Evolutionary conservation across 192 early-diverging fungal species (phyloP).

Genomic region (Coemansia sp.): DNA sequence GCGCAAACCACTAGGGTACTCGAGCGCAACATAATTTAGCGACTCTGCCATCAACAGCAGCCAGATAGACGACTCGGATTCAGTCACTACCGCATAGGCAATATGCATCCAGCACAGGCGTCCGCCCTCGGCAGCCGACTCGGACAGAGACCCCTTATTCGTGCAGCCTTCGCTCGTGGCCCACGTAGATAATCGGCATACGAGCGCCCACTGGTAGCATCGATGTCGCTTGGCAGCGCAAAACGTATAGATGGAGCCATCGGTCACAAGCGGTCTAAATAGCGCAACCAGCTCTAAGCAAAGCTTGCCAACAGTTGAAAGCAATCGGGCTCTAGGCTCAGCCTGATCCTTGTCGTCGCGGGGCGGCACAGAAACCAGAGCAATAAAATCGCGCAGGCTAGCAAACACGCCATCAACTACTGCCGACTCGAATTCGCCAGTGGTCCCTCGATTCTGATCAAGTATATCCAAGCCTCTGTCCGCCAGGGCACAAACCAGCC

Average conservation of each 20-base stretch:
- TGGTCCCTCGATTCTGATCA: neutral
- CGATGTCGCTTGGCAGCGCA: constrained; percentile 24
- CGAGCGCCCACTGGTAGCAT: constrained; percentile 47
- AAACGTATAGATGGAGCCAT: constrained; percentile 7
- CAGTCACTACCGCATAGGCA: neutral
- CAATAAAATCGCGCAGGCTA: constrained; percentile 23
- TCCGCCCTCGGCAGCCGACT: constrained; percentile 20
- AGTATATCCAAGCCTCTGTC: neutral
- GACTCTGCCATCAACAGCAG: constrained; percentile 36
- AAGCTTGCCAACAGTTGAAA: neutral
- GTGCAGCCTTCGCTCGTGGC: neutral
- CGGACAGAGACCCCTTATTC: neutral
- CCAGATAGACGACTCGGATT: constrained; percentile 13
- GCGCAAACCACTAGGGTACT: neutral
- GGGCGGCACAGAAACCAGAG: neutral
- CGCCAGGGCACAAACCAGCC: constrained; percentile 11
- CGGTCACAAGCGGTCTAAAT: constrained; percentile 7
- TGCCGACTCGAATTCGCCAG: neutral
- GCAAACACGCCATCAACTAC: constrained; percentile 29
- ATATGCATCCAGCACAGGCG: constrained; percentile 38
- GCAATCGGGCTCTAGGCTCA: neutral
- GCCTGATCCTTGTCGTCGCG: neutral
- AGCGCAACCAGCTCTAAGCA: neutral
- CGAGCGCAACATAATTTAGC: constrained; percentile 10
- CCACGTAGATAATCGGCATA: constrained; percentile 33